A percentile compares a stretch with the other conserved stretches of the same genome.
Conservation (phyloP, 2,329 filamentous ascomycete genomes). For the Nemania sp. region DNA sequence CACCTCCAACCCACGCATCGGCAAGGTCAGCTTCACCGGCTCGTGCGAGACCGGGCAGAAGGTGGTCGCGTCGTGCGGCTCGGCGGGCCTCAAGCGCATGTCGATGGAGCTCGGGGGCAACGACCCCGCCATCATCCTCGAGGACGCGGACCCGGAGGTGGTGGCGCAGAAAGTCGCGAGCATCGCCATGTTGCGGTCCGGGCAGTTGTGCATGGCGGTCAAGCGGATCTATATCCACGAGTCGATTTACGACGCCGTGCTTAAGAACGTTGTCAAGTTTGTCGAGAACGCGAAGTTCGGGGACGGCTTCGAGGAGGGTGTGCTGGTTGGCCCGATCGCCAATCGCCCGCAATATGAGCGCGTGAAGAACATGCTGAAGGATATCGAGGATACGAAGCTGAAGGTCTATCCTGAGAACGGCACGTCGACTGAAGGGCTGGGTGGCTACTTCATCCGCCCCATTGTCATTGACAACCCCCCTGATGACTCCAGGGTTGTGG, state of each 20-base stretch:
- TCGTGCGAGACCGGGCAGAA: slow-evolving; percentile 70
- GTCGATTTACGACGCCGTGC: slow-evolving; percentile 59
- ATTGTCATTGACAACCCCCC: slow-evolving; percentile 45
- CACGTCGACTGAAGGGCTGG: slow-evolving; percentile 1
- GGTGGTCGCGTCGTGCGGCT: slow-evolving; percentile 66
- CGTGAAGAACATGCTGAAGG: slow-evolving; percentile 43
- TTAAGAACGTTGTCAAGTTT: slow-evolving; percentile 57
- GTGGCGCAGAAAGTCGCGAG: slow-evolving; percentile 53
- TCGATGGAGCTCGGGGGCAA: slow-evolving; percentile 73
- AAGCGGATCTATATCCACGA: slow-evolving; percentile 69
- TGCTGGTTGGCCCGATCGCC: slow-evolving; percentile 40
- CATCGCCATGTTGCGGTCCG: slow-evolving; percentile 57
- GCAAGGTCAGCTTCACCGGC: slow-evolving; percentile 74
- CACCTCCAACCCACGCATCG: slow-evolving; percentile 68
- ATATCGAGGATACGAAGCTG: slow-evolving; percentile 42
- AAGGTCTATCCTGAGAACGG: slow-evolving; percentile 34
- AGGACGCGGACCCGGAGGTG: slow-evolving; percentile 63
- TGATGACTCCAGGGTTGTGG: slow-evolving; percentile 42
- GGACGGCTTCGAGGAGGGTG: slow-evolving; percentile 23
- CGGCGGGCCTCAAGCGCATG: slow-evolving; percentile 68
- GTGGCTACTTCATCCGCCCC: slow-evolving; percentile 42
- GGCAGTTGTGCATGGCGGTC: slow-evolving; percentile 64
- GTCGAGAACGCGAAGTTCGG: slow-evolving; percentile 34
- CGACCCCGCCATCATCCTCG: slow-evolving; percentile 69
- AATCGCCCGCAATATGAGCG: slow-evolving; percentile 46